These are phyloP conservation scores for Fraxinus americana DNA, from an alignment of 257 asterid genomes.

Conservation along the genomic window DNA sequence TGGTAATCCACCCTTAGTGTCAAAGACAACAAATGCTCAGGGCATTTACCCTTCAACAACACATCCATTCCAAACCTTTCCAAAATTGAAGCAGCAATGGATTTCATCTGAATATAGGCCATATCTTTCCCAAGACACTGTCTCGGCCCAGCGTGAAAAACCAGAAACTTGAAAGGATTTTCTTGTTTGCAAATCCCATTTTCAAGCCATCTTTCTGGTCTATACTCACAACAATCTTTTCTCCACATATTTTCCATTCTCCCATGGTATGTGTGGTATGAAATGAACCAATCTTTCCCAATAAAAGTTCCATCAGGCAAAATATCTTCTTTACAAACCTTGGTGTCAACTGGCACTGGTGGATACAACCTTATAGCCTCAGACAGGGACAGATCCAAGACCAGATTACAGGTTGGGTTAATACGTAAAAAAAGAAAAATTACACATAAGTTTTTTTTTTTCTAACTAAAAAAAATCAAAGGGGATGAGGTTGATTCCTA, in stretches of 20 bases:
- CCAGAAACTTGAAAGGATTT: slow-evolving; percentile 64
- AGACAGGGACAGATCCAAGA: too few species aligned
- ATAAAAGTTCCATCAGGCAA: slow-evolving; percentile 78
- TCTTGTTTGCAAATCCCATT: slow-evolving; percentile 65
- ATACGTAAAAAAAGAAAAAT: too few species aligned
- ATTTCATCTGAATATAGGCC: slow-evolving; percentile 94
- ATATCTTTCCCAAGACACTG: slow-evolving; percentile 86
- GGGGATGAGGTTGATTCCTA: too few species aligned
- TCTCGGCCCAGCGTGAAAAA: slow-evolving; percentile 89
- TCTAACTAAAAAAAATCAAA: too few species aligned
- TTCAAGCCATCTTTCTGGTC: slow-evolving; percentile 93
- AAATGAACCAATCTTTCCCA: slow-evolving; percentile 62
- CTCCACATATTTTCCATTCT: slow-evolving; percentile 88
- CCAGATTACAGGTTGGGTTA: too few species aligned
- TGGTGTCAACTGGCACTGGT: slow-evolving; percentile 78
- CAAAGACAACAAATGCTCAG: slow-evolving; percentile 66
- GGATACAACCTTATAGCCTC: slow-evolving; percentile 33
- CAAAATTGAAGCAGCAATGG: slow-evolving; percentile 71
- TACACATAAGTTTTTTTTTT: too few species aligned
- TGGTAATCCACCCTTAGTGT: slow-evolving; percentile 73
- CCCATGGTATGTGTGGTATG: slow-evolving; percentile 82
- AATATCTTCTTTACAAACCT: slow-evolving; percentile 44
- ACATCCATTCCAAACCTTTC: slow-evolving; percentile 61
- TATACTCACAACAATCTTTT: slow-evolving; percentile 67
- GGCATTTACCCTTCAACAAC: slow-evolving; percentile 51